Conservation (phyloP, 306 rosid species). For the Corylus americana region DNA sequence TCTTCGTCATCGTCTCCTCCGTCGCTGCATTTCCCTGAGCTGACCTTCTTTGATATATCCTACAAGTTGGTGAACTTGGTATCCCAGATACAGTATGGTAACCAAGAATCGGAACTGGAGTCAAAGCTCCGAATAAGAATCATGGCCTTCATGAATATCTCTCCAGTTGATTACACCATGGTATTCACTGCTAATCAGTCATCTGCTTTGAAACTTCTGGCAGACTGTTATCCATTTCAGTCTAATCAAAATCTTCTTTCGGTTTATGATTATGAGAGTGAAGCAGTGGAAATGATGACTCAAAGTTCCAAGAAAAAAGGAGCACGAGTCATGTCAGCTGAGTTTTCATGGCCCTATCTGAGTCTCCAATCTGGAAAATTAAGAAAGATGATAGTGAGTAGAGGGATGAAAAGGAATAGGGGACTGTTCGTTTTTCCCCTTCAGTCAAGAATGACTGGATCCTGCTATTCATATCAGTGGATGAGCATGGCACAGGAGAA, state of each 20-base stretch:
- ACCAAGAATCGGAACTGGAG: constrained; percentile 66
- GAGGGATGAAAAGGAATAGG: constrained; percentile 36
- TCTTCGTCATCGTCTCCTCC: constrained; percentile 36
- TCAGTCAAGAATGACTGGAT: constrained; percentile 73
- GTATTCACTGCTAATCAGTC: constrained; percentile 78
- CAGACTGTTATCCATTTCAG: constrained; percentile 72
- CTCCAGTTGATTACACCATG: constrained; percentile 62
- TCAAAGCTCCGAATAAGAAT: constrained; percentile 49
- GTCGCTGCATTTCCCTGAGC: constrained; percentile 25
- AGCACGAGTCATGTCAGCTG: constrained; percentile 52
- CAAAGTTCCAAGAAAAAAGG: constrained; percentile 64
- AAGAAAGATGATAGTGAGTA: constrained; percentile 41
- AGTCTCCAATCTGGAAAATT: constrained; percentile 44
- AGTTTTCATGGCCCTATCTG: constrained; percentile 64
- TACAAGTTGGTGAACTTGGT: constrained; percentile 61
- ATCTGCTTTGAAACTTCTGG: constrained; percentile 67
- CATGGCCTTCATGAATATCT: constrained; percentile 76
- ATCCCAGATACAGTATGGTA: constrained; percentile 50
- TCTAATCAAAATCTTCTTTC: constrained; percentile 60
- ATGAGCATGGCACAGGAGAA: constrained; percentile 79
- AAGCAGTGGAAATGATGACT: constrained; percentile 64
- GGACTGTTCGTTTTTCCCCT: constrained; percentile 84
- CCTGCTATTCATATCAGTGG: constrained; percentile 78
- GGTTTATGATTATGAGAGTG: constrained; percentile 67
- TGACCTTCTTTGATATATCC: constrained; percentile 50